These are phyloP conservation scores for Fraxinus ornus DNA, from an alignment of 305 asterid genomes.

Conservation along the genomic window DNA sequence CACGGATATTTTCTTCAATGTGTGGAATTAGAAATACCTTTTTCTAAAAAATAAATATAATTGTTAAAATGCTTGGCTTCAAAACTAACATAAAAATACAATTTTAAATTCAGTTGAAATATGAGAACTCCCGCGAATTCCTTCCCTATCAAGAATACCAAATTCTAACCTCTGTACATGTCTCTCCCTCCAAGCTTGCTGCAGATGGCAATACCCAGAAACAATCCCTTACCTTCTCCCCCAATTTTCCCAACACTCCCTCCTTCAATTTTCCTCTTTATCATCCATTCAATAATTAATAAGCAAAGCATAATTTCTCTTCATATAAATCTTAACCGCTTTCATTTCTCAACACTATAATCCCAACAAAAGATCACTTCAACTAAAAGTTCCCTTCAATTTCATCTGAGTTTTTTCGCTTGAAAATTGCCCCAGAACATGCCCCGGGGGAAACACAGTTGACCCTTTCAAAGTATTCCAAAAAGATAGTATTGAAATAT, in stretches of 20 bases:
- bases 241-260: conserved; percentile 37
- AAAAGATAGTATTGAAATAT: conserved; percentile 55
- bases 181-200: background rate
- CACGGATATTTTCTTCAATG: background rate
- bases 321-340: conserved; percentile 27
- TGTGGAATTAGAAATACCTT: background rate
- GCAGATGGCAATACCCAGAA: conserved; percentile 27
- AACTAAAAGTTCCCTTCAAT: conserved; percentile 3
- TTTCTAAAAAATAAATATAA: too few species aligned
- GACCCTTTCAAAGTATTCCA: conserved; percentile 51
- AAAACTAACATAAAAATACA: background rate
- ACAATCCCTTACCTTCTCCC: conserved; percentile 71
- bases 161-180: conserved; percentile 24
- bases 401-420: background rate
- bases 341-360: conserved; percentile 22
- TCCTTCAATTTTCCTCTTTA: conserved; percentile 12
- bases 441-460: conserved; percentile 35
- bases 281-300: conserved; percentile 34
- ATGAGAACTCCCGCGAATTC: conserved; percentile 62
- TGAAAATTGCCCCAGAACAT: conserved; percentile 54
- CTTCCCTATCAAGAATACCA: conserved; percentile 68
- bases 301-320: conserved; percentile 51
- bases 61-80: background rate
- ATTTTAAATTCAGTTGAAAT: conserved; percentile 19
- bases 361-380: conserved; percentile 12